Base-by-base conservation (phyloP, 2,329 filamentous ascomycete species). In the Colletotrichum liaoningense region DNA sequence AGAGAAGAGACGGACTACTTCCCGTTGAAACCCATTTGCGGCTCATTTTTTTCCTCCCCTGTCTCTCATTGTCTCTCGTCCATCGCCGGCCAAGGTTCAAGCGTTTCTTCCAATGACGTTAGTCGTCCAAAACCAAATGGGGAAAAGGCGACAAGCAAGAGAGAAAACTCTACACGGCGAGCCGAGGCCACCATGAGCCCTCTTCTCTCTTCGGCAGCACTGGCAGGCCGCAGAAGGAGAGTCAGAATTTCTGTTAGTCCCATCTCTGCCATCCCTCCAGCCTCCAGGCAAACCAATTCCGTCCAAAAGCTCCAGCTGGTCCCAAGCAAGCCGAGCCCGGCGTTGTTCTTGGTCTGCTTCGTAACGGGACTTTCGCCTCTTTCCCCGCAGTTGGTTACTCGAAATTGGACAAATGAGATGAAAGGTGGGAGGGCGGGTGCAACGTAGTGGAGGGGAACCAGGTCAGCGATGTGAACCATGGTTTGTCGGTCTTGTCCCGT, bases 361-460 rank as follows among this genome's bases (percentile, higher is more conserved):
- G 55, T 46, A 16, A 52, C 65, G 70, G 55, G 52, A 66, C 67
- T 57, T 57, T 66, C 60, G 67, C 66, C 67, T 64, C 67, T 69
- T 69, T 65, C 70, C 70, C 70, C 70, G 70, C 70, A 70, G 67
- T 62, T 66, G n/a, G 54, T 33, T 42, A 35, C 55, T 52, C 33
- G 60, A 68, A 62, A 26, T 56, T 22, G 70, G 70, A 38, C 70
- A 58, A 73, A 73, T 73, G 55, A 65, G 67, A 73, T 60, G 60
- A 42, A 28, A 55, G 64, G 56, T 22, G 49, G 30, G 70, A 63
- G 56, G 58, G 55, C 70, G 56, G 55, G 60, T 73, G 70, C 62
- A 73, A 70, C 67, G 67, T 70, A 66, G 60, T 63, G 67, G 67
- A 62, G 67, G 65, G 60, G 60, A 62, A 71, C 19, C 66, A 64